A percentile compares a stretch with the other conserved stretches of the same genome.
These are phyloP conservation scores for Suhomyces anneliseae DNA, from an alignment of 1,139 yeast species.

Conservation along the genomic window DNA sequence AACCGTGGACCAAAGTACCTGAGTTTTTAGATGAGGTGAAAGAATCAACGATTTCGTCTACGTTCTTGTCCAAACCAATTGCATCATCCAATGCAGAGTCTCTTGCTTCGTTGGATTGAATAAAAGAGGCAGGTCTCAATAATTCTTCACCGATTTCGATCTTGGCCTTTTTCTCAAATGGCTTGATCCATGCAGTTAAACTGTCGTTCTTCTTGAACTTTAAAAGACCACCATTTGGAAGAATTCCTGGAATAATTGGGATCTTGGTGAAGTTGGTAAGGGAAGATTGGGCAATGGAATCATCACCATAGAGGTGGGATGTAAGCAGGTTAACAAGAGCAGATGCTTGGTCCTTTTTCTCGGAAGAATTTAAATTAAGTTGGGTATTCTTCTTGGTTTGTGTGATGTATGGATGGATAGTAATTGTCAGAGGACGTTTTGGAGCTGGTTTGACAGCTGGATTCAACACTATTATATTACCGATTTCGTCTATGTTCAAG, in stretches of 20 bases:
- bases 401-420: conserved; percentile 58
- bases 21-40: conserved; percentile 47
- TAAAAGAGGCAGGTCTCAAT: conserved; percentile 50
- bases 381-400: conserved; percentile 34
- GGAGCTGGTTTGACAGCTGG: conserved; percentile 43
- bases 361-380: conserved; percentile 29
- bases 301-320: conserved; percentile 17
- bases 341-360: conserved; percentile 29
- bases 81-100: conserved; percentile 26
- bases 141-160: conserved; percentile 57
- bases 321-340: conserved; percentile 20
- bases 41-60: conserved; percentile 43
- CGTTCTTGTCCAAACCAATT: conserved; percentile 57
- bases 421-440: conserved; percentile 43
- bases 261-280: conserved; percentile 49
- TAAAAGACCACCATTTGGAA: conserved; percentile 66
- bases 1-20: conserved; percentile 67
- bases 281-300: conserved; percentile 25
- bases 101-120: conserved; percentile 21
- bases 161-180: conserved; percentile 29
- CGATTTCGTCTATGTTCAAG: conserved; percentile 54
- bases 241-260: conserved; percentile 47
- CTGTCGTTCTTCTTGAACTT: conserved; percentile 51
- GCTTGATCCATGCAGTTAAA: conserved; percentile 46
- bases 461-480: conserved; percentile 56